These are phyloP conservation scores for Musa troglodytarum DNA, from an alignment of 176 grass and related monocot species.

Conservation along the genomic window DNA sequence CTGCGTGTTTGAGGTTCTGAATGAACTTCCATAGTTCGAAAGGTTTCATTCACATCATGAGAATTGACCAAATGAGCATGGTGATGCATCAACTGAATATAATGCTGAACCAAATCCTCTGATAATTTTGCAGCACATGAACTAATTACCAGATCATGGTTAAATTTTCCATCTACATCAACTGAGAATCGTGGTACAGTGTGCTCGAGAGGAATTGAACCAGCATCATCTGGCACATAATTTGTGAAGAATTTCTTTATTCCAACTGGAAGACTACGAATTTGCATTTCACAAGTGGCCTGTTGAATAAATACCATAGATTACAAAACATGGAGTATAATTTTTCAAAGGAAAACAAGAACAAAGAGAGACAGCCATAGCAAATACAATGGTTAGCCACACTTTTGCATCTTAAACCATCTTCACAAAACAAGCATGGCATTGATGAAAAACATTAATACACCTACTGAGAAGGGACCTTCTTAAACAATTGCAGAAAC, in stretches of 20 bases:
- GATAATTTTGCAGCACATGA: conserved; percentile 56
- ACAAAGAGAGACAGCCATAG: conserved; percentile 1
- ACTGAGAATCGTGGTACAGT: conserved; percentile 66
- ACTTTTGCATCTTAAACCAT: not conserved
- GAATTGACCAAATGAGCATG: conserved; percentile 32
- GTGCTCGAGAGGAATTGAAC: conserved; percentile 44
- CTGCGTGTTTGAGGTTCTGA: conserved; percentile 19
- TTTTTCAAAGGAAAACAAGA: conserved; percentile 18
- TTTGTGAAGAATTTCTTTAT: conserved; percentile 72
- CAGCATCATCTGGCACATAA: conserved; percentile 37
- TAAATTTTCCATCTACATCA: conserved; percentile 60
- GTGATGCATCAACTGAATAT: conserved; percentile 72
- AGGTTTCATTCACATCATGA: conserved; percentile 32
- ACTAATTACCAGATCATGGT: conserved; percentile 51
- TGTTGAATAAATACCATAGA: conserved; percentile 19
- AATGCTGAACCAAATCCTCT: conserved; percentile 57
- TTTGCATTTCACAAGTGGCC: conserved; percentile 70
- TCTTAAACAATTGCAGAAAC: too few species aligned
- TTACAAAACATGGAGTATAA: conserved; percentile 20
- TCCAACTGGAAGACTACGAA: conserved; percentile 72
- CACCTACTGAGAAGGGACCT: too few species aligned
- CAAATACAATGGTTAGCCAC: not conserved
- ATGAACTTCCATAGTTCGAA: conserved; percentile 32
- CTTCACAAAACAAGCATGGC: too few species aligned
- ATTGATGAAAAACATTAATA: too few species aligned